A percentile compares a stretch with the other conserved stretches of the same genome.
These are phyloP conservation scores for Naganishia onofrii DNA, from an alignment of 768 basidiomycete genomes.

Conservation along the genomic window DNA sequence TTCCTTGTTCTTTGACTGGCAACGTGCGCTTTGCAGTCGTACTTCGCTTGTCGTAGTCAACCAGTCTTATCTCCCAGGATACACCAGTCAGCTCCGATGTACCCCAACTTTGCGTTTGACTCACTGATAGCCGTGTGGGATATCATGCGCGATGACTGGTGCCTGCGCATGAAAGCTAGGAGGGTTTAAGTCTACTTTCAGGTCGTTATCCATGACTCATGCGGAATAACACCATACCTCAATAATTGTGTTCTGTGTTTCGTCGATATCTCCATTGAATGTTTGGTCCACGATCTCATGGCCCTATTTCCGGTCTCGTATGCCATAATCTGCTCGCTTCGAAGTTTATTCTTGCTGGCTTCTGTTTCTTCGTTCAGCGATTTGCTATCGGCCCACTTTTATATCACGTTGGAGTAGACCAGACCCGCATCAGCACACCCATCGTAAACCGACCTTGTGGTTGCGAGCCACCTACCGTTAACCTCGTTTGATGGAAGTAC, in stretches of 20 bases:
- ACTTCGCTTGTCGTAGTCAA: conserved; percentile 2
- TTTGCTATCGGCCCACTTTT: conserved; percentile 14
- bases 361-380: background rate
- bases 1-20: background rate
- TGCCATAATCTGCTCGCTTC: background rate
- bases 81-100: too few species aligned
- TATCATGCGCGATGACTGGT: background rate
- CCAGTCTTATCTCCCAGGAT: background rate
- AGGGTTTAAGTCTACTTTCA: background rate
- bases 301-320: background rate
- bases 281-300: conserved; percentile 11
- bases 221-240: background rate
- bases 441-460: background rate
- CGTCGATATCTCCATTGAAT: conserved; percentile 9
- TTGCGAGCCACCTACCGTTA: background rate
- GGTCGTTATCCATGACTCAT: background rate
- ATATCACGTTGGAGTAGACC: background rate
- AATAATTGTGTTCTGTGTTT: background rate
- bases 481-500: conserved; percentile 23
- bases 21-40: background rate
- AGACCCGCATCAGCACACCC: background rate
- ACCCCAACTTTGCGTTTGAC: background rate
- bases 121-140: background rate
- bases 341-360: background rate
- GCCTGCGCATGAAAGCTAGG: conserved; percentile 3